These are phyloP conservation scores for Nannochloropsis gaditana DNA, from an alignment of 108 stramenopile species.

Conservation along the genomic window DNA sequence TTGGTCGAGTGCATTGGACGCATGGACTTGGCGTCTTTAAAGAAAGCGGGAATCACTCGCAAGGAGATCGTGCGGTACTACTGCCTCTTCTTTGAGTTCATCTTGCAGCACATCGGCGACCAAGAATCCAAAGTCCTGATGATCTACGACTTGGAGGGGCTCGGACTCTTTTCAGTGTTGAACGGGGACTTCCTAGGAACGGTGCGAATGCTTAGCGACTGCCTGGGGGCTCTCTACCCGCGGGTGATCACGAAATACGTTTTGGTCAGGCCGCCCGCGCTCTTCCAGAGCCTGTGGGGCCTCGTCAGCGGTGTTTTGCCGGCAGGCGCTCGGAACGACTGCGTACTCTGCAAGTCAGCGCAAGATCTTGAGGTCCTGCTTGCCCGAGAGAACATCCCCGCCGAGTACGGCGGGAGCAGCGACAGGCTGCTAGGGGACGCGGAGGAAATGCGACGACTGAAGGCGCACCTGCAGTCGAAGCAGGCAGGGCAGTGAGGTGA, in stretches of 20 bases:
- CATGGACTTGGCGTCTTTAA: not conserved
- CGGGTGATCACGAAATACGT: not conserved
- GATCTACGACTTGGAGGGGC: not conserved
- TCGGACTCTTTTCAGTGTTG: not conserved
- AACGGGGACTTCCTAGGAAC: not conserved
- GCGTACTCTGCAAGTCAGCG: not conserved
- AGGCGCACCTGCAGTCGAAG: not conserved
- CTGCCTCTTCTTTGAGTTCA: not conserved
- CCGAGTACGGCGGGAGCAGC: not conserved
- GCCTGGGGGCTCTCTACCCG: not conserved
- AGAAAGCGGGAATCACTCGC: not conserved
- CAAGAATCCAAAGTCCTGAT: not conserved
- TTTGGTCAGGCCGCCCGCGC: not conserved
- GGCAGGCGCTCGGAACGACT: not conserved
- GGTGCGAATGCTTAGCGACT: not conserved
- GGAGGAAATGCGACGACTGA: slow-evolving; percentile 19
- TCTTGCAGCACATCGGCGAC: not conserved
- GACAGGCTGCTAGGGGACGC: not conserved
- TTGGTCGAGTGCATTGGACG: slow-evolving; percentile 10
- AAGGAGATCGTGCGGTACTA: slow-evolving; percentile 16
- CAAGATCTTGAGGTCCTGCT: not conserved
- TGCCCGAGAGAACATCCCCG: not conserved
- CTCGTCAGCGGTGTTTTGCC: slow-evolving; percentile 10
- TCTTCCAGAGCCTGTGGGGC: not conserved
- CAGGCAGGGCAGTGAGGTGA: slow-evolving; percentile 5